Evolutionary conservation across 441 rosid genomes (phyloP), one percentile per base, ranked within the genome.

Genomic region (Macaranga tanarius): DNA sequence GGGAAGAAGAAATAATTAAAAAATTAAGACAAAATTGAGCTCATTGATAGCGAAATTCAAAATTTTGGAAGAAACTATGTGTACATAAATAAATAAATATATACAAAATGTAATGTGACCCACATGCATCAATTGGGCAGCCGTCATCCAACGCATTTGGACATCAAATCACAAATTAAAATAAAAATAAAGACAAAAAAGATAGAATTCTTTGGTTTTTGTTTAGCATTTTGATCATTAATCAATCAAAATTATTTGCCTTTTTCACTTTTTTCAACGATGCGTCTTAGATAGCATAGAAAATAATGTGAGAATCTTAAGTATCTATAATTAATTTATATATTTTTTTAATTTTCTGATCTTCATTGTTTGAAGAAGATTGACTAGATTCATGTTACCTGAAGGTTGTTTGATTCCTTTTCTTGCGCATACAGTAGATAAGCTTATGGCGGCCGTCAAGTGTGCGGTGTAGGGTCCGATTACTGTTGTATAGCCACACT

Each of bases 81-180:
- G n/a, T 17, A 26, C 13, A 31, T 42, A 22, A 28, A 1, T 28
- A 3, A 28, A 28, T 1, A 28, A 28, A 28, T 28, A 28, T 31
- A 2, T 31, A 31, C 38, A 31, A 31, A 31, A 45, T 31, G 23
- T 65, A 57, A 26, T 10, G 31, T 55, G 76, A 42, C 64, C 77
- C 81, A 72, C 78, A 51, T 73, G 63, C 38, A 16, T 15, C 70
- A 47, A 72, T 34, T 50, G 11, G 15, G 40, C 0, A 70, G 80
- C 78, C 78, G 74, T 67, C 77, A 55, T 79, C 45, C 82, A 71
- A 26, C 17, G 82, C 22, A 82, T 72, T 17, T 72, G 72, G 79
- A 31, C 31, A 38, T 40, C 65, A 34, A 62, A 23, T 23, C 19
- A 20, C 23, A 23, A 25, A n/a, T 22, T 38, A 40, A n/a, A 56